phyloP scores from a whole-genome alignment of 805 yeast species.

The Peterozyma xylosa region DNA sequence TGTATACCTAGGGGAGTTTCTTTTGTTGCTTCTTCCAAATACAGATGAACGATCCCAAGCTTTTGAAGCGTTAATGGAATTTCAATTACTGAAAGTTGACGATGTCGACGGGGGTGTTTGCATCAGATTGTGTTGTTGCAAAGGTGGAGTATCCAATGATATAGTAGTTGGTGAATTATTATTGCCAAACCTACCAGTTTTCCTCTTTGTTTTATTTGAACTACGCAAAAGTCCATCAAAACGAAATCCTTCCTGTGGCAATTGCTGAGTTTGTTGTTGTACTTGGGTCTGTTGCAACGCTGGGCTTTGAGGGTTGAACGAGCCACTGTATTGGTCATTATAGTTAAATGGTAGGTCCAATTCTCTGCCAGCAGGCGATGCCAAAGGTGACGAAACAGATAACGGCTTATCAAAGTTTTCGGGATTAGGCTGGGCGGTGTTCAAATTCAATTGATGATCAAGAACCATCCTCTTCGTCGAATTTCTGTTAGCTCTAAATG shows the following conservation, averaged over 20 bases:
- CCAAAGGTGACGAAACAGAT: conserved; percentile 1
- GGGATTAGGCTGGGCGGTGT: conserved; percentile 1
- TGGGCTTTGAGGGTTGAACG: conserved; percentile 12
- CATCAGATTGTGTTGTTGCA: conserved; percentile 2
- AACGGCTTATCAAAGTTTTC: not conserved
- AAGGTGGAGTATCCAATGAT: conserved; percentile 13
- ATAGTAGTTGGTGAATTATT: not conserved
- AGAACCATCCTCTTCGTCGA: conserved; percentile 4
- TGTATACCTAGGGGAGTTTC: conserved; percentile 6
- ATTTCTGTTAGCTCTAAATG: conserved; percentile 13
- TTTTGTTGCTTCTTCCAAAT: conserved; percentile 10
- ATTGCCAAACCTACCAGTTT: conserved; percentile 16
- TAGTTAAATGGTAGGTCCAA: conserved; percentile 7
- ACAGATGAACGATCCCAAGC: conserved; percentile 17
- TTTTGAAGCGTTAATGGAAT: conserved; percentile 1
- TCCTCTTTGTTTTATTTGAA: conserved; percentile 26
- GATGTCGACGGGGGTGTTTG: conserved; percentile 12
- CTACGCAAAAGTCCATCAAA: conserved; percentile 34
- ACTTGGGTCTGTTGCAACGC: conserved; percentile 11
- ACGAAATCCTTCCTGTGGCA: conserved; percentile 34
- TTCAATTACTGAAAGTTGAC: not conserved
- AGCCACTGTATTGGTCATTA: conserved; percentile 2
- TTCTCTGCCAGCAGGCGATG: conserved; percentile 4
- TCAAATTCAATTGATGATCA: conserved; percentile 2
- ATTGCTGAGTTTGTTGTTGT: conserved; percentile 12